Evolutionary conservation across 2,329 filamentous ascomycete genomes (phyloP).

Genomic region (Fusarium annulatum): DNA sequence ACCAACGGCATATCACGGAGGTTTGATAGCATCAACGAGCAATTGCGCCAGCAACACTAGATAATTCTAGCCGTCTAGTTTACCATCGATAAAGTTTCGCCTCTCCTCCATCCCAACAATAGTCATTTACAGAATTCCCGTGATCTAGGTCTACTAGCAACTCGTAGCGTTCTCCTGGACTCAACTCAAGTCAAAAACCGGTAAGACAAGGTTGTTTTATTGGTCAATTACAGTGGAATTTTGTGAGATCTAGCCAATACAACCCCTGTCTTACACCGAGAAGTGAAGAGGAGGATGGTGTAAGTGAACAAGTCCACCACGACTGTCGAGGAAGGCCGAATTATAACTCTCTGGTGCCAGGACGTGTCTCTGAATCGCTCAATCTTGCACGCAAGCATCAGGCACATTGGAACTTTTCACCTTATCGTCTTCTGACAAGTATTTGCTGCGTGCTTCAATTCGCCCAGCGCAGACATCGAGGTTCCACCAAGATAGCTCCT

Average conservation of each 20-base stretch:
- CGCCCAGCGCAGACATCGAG: slow-evolving; percentile 51
- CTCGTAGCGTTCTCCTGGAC: slow-evolving; percentile 25
- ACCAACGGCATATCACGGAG: slow-evolving; percentile 12
- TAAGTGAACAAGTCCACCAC: slow-evolving; percentile 52
- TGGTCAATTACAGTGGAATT: slow-evolving; percentile 42
- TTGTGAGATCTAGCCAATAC: slow-evolving; percentile 43
- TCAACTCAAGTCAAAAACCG: slow-evolving; percentile 40
- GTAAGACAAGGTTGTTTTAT: slow-evolving; percentile 45
- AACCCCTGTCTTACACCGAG: slow-evolving; percentile 32
- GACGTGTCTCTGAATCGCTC: slow-evolving; percentile 53
- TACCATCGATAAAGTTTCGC: slow-evolving; percentile 24
- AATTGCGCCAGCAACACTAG: slow-evolving; percentile 14
- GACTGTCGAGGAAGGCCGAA: slow-evolving; percentile 51
- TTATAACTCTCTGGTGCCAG: slow-evolving; percentile 55
- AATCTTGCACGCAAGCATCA: slow-evolving; percentile 54
- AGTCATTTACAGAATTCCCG: slow-evolving; percentile 22
- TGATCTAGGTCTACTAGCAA: slow-evolving; percentile 17
- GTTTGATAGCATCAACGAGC: slow-evolving; percentile 1
- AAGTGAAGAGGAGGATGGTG: slow-evolving; percentile 47
- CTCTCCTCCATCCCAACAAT: slow-evolving; percentile 12
- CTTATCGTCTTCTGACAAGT: slow-evolving; percentile 53
- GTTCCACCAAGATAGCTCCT: slow-evolving; percentile 54
- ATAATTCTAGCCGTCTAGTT: slow-evolving; percentile 1
- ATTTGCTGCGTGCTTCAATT: slow-evolving; percentile 52
- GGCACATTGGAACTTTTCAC: slow-evolving; percentile 55